phyloP scores from a whole-genome alignment of 129 eudicot species.

The Arctium lappa region DNA sequence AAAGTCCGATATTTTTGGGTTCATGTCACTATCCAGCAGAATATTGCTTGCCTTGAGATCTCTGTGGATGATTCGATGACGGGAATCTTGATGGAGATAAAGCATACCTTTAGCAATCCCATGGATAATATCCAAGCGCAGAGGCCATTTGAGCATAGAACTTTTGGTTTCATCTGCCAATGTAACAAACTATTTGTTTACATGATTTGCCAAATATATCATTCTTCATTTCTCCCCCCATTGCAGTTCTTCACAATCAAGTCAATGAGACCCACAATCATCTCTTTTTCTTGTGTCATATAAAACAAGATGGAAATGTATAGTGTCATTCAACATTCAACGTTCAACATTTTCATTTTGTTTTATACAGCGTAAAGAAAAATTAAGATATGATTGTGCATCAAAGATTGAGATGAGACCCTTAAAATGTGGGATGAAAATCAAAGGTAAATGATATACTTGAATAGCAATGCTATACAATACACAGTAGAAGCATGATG shows the following conservation, averaged over 20 bases:
- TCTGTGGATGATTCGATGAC: slow-evolving; percentile 37
- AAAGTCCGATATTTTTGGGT: slow-evolving; percentile 42
- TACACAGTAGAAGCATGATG: neutral
- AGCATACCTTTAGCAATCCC: slow-evolving; percentile 41
- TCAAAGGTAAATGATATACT: neutral
- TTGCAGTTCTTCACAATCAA: neutral
- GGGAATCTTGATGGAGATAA: slow-evolving; percentile 42
- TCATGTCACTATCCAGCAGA: slow-evolving; percentile 33
- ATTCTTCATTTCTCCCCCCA: neutral
- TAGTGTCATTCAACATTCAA: neutral
- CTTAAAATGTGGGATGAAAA: neutral
- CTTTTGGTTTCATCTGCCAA: slow-evolving; percentile 32
- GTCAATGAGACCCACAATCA: neutral
- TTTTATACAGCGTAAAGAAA: neutral
- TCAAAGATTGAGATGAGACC: neutral
- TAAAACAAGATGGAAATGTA: neutral
- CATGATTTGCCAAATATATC: neutral
- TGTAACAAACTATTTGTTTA: neutral
- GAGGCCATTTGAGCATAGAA: slow-evolving; percentile 29
- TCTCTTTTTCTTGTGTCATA: neutral
- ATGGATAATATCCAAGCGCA: slow-evolving; percentile 18
- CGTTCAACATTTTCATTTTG: neutral
- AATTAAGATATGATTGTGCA: neutral
- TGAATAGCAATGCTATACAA: neutral
- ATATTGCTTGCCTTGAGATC: slow-evolving; percentile 36